phyloP scores from a whole-genome alignment of 2,329 filamentous ascomycete genomes.

The Lomentospora prolificans region DNA sequence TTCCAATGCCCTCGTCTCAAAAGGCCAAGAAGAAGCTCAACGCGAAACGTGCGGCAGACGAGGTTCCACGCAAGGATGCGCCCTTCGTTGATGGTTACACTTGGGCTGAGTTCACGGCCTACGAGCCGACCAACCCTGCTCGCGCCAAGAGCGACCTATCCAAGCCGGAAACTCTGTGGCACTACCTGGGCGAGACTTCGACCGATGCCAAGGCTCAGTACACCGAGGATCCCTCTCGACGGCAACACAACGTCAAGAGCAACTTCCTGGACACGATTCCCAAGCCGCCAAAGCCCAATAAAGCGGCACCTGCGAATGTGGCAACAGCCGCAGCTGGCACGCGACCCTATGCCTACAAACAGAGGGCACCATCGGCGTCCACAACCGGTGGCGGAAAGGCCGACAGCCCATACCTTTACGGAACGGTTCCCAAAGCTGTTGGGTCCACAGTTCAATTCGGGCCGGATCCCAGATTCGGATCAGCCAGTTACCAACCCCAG shows the following conservation, averaged over 20 bases:
- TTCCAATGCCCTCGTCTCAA: slow-evolving; percentile 56
- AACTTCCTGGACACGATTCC: slow-evolving; percentile 65
- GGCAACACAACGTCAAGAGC: slow-evolving; percentile 55
- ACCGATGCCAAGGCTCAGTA: slow-evolving; percentile 89
- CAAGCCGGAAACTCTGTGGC: slow-evolving; percentile 71
- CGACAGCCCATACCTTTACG: not conserved
- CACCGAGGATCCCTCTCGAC: slow-evolving; percentile 60
- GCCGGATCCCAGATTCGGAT: not conserved
- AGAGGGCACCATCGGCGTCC: not conserved
- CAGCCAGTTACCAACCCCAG: not conserved
- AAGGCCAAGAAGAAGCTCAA: slow-evolving; percentile 59
- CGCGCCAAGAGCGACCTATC: slow-evolving; percentile 62
- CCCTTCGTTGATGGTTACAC: slow-evolving; percentile 57
- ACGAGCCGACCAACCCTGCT: slow-evolving; percentile 33
- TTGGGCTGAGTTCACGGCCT: slow-evolving; percentile 72
- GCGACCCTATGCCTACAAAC: slow-evolving; percentile 5
- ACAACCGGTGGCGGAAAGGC: not conserved
- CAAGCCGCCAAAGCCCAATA: slow-evolving; percentile 33
- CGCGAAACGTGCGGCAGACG: slow-evolving; percentile 50
- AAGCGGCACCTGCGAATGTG: slow-evolving; percentile 9
- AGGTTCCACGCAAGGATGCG: slow-evolving; percentile 55
- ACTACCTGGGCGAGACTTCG: slow-evolving; percentile 76
- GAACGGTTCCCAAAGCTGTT: not conserved
- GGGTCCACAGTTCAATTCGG: not conserved
- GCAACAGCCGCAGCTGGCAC: not conserved